These are phyloP conservation scores for Camellia japonica DNA, from an alignment of 148 eudicot genomes.

Conservation along the genomic window DNA sequence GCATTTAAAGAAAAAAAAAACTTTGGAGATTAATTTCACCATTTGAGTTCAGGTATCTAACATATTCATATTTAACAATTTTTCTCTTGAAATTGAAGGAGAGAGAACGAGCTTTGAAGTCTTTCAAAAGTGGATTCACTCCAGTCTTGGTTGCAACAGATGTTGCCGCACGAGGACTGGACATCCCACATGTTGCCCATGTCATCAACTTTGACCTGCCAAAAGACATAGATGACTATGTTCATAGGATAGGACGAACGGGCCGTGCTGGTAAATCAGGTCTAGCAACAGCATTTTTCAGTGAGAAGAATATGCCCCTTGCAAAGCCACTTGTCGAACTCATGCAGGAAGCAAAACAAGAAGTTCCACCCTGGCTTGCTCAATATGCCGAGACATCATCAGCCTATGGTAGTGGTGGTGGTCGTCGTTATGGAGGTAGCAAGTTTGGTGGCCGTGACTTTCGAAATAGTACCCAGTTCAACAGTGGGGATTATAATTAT, in stretches of 20 bases:
- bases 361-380: conserved; percentile 61
- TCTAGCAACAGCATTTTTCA: conserved; percentile 72
- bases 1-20: not conserved
- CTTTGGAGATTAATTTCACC: too few species aligned
- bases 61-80: not conserved
- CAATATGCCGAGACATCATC: conserved; percentile 42
- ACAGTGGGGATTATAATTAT: conserved; percentile 17
- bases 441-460: conserved; percentile 60
- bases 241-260: conserved; percentile 74
- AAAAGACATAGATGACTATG: conserved; percentile 62
- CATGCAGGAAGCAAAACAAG: conserved; percentile 64
- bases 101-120: conserved; percentile 61
- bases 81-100: conserved; percentile 36
- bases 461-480: conserved; percentile 23
- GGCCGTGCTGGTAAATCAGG: conserved; percentile 83
- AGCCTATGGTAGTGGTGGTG: conserved; percentile 24
- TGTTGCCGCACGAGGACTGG: conserved; percentile 74
- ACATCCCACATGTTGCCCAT: conserved; percentile 69
- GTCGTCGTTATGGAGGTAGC: conserved; percentile 37
- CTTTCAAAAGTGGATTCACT: conserved; percentile 63
- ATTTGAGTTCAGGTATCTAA: not conserved
- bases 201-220: conserved; percentile 77
- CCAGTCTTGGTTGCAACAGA: conserved; percentile 82
- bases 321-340: conserved; percentile 59
- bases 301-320: conserved; percentile 48